A percentile compares a stretch with the other conserved stretches of the same genome.
Evolutionary conservation across 805 yeast genomes (phyloP).

Genomic region (Wickerhamomyces hampshirensis): DNA sequence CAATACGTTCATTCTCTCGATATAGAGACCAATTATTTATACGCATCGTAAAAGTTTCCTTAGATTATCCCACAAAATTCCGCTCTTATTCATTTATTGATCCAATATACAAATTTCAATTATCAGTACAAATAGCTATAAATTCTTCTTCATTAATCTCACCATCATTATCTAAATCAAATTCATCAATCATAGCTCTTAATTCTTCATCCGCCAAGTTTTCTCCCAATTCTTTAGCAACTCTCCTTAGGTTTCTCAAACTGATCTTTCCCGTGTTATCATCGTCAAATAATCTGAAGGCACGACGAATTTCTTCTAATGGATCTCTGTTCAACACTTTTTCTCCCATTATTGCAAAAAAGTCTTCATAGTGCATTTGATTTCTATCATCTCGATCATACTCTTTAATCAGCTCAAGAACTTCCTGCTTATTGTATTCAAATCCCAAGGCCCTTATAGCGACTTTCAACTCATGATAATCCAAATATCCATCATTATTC

Average conservation of each 20-base stretch:
- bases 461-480: constrained; percentile 84
- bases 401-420: constrained; percentile 70
- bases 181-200: constrained; percentile 95
- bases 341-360: constrained; percentile 63
- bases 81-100: too few species aligned
- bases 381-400: constrained; percentile 75
- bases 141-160: constrained; percentile 90
- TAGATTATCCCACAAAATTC: too few species aligned
- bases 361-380: constrained; percentile 74
- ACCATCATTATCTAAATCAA: constrained; percentile 94
- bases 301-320: constrained; percentile 82
- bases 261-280: constrained; percentile 84
- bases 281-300: constrained; percentile 84
- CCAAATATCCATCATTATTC: constrained; percentile 85
- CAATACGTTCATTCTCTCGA: too few species aligned
- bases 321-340: constrained; percentile 89
- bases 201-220: constrained; percentile 88
- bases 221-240: constrained; percentile 91
- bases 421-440: constrained; percentile 71
- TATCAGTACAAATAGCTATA: constrained; percentile 80
- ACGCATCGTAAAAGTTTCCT: too few species aligned
- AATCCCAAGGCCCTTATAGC: constrained; percentile 94
- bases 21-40: too few species aligned
- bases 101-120: constrained; percentile 23
- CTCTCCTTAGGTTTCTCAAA: constrained; percentile 76